Conservation (phyloP, 1,284 basidiomycete genomes). For the Fomitiporia mediterranea region DNA sequence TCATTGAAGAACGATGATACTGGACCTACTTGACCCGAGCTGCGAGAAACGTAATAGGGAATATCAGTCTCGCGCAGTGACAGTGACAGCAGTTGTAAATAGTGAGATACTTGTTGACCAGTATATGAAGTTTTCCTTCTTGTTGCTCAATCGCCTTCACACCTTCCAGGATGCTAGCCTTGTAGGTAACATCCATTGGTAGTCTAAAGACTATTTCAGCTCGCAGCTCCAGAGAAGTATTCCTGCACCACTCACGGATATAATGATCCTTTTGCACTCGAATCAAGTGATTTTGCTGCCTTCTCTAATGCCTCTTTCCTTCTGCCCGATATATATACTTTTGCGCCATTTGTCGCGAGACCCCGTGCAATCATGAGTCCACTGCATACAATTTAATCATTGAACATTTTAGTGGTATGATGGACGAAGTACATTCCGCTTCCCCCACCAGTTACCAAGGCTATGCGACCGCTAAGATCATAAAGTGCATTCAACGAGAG, state of each 20-base stretch:
- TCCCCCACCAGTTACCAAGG: slow-evolving; percentile 33
- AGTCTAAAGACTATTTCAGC: slow-evolving; percentile 36
- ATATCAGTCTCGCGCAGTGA: not conserved
- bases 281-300: slow-evolving; percentile 19
- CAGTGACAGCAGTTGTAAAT: not conserved
- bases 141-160: slow-evolving; percentile 49
- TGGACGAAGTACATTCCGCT: slow-evolving; percentile 28
- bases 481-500: slow-evolving; percentile 19
- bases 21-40: slow-evolving; percentile 71
- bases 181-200: slow-evolving; percentile 65
- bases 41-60: slow-evolving; percentile 27
- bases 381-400: slow-evolving; percentile 12
- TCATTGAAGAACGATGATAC: slow-evolving; percentile 52
- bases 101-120: slow-evolving; percentile 67
- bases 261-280: slow-evolving; percentile 13
- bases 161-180: slow-evolving; percentile 56
- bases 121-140: slow-evolving; percentile 70
- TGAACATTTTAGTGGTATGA: not conserved
- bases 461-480: slow-evolving; percentile 26
- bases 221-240: not conserved
- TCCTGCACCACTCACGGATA: slow-evolving; percentile 16
- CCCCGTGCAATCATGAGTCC: slow-evolving; percentile 37
- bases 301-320: slow-evolving; percentile 25
- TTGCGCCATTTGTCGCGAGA: slow-evolving; percentile 35
- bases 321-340: slow-evolving; percentile 33